Percentiles rank a stretch among this genome's conserved stretches.
These are phyloP conservation scores for Blastocystis sp. DNA, from an alignment of 352 stramenopile genomes.

Conservation along the genomic window DNA sequence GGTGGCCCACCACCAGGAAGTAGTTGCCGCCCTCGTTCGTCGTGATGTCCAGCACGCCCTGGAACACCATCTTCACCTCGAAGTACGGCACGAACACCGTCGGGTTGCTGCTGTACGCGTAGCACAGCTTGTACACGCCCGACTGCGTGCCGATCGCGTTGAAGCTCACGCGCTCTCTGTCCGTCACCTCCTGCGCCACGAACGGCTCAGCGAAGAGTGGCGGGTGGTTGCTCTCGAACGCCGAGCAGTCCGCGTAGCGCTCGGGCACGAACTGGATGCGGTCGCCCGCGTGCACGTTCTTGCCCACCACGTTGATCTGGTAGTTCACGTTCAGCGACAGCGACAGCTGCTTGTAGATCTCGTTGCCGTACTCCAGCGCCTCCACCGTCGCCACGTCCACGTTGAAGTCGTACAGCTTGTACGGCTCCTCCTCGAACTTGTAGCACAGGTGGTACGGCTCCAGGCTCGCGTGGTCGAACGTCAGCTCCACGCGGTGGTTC, in stretches of 20 bases:
- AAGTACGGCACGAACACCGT: conserved; percentile 19
- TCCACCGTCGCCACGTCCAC: conserved; percentile 61
- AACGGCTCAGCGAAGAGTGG: conserved; percentile 19
- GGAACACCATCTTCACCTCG: conserved; percentile 40
- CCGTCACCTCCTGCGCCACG: conserved; percentile 22
- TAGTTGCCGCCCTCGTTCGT: conserved; percentile 21
- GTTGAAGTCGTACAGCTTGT: conserved; percentile 59
- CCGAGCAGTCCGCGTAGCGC: background rate
- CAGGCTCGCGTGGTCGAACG: conserved; percentile 39
- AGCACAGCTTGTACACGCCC: conserved; percentile 60
- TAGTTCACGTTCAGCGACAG: conserved; percentile 26
- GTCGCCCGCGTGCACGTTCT: conserved; percentile 52
- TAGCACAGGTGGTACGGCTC: conserved; percentile 67
- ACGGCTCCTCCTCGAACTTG: conserved; percentile 73
- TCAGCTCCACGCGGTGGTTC: conserved; percentile 11
- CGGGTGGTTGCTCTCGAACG: background rate
- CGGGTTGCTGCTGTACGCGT: conserved; percentile 9
- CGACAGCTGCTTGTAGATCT: conserved; percentile 18
- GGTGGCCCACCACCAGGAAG: conserved; percentile 54
- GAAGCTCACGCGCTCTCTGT: conserved; percentile 42
- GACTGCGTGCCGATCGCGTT: background rate
- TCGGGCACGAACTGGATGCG: conserved; percentile 39
- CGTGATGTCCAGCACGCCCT: conserved; percentile 16
- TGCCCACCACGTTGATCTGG: conserved; percentile 19
- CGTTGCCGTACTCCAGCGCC: background rate